These are phyloP conservation scores for Globisporangium polare DNA, from an alignment of 352 stramenopile genomes.

Conservation along the genomic window DNA sequence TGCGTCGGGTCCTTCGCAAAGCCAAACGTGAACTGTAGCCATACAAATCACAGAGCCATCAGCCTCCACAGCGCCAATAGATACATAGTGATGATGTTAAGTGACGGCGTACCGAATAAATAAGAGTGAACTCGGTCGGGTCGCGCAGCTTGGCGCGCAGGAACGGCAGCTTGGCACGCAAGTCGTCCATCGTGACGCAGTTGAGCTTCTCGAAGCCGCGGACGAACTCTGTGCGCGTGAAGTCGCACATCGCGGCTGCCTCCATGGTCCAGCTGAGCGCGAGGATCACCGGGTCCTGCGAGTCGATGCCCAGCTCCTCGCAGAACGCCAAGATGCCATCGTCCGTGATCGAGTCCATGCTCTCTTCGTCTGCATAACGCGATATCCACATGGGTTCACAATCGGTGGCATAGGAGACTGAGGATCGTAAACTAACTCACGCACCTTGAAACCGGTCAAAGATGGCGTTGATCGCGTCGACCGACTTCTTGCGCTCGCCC, in stretches of 20 bases:
- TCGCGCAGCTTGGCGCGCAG: slow-evolving; percentile 50
- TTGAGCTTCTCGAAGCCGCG: slow-evolving; percentile 65
- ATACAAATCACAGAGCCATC: slow-evolving; percentile 5
- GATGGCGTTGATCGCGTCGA: slow-evolving; percentile 41
- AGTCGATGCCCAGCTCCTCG: slow-evolving; percentile 60
- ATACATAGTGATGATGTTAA: neutral
- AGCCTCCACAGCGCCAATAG: neutral
- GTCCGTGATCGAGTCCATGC: slow-evolving; percentile 62
- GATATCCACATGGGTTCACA: too few species aligned
- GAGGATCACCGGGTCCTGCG: slow-evolving; percentile 79
- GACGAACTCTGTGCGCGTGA: slow-evolving; percentile 67
- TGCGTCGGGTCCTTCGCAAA: slow-evolving; percentile 84
- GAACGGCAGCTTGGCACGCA: slow-evolving; percentile 44
- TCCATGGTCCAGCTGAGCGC: slow-evolving; percentile 81
- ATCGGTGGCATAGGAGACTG: neutral
- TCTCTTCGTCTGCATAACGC: slow-evolving; percentile 49
- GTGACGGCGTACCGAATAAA: slow-evolving; percentile 72
- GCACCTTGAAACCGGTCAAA: slow-evolving; percentile 69
- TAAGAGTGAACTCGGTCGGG: slow-evolving; percentile 49
- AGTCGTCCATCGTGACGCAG: slow-evolving; percentile 51
- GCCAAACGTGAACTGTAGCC: slow-evolving; percentile 64
- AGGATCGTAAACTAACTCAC: neutral
- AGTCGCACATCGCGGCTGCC: slow-evolving; percentile 73
- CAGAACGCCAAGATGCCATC: slow-evolving; percentile 77
- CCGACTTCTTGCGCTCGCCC: slow-evolving; percentile 24